Conservation (phyloP, 768 basidiomycete species). For the Calocybe cyanea region DNA sequence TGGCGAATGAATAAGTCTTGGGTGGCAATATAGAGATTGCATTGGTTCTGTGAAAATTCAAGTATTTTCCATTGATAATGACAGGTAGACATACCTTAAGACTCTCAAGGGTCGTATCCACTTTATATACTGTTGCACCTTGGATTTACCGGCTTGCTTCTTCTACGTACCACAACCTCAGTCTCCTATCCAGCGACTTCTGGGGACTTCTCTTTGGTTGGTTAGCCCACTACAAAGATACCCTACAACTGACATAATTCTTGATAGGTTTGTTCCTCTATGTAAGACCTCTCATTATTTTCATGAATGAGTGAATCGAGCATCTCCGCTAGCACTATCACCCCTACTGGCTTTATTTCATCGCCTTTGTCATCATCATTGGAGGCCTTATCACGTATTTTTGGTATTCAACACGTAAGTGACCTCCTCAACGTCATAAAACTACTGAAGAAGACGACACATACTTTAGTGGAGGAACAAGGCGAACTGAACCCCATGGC, state of each 20-base stretch:
- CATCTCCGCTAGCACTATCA: slow-evolving; percentile 58
- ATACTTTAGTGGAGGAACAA: slow-evolving; percentile 24
- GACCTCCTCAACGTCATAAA: not conserved
- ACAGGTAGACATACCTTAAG: slow-evolving; percentile 54
- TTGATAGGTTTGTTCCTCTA: slow-evolving; percentile 46
- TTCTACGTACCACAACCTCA: slow-evolving; percentile 82
- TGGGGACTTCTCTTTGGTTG: slow-evolving; percentile 78
- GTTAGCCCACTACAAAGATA: slow-evolving; percentile 12
- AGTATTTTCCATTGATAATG: not conserved
- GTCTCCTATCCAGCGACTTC: slow-evolving; percentile 84
- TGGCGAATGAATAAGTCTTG: slow-evolving; percentile 84
- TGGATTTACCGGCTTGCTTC: slow-evolving; percentile 82
- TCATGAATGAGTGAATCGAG: not conserved
- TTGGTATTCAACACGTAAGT: slow-evolving; percentile 80
- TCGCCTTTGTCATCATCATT: slow-evolving; percentile 69
- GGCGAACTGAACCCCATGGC: slow-evolving; percentile 18
- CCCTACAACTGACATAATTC: slow-evolving; percentile 1
- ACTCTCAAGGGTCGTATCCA: slow-evolving; percentile 69
- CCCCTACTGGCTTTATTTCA: slow-evolving; percentile 89
- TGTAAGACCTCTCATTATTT: slow-evolving; percentile 23
- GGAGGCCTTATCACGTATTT: slow-evolving; percentile 79
- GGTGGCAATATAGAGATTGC: slow-evolving; percentile 83
- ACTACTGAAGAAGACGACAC: slow-evolving; percentile 2
- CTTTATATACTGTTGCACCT: slow-evolving; percentile 84
- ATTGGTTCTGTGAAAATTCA: slow-evolving; percentile 50